Base-by-base conservation (phyloP, 2,329 filamentous ascomycete genomes). In the Microdochium paspali region DNA sequence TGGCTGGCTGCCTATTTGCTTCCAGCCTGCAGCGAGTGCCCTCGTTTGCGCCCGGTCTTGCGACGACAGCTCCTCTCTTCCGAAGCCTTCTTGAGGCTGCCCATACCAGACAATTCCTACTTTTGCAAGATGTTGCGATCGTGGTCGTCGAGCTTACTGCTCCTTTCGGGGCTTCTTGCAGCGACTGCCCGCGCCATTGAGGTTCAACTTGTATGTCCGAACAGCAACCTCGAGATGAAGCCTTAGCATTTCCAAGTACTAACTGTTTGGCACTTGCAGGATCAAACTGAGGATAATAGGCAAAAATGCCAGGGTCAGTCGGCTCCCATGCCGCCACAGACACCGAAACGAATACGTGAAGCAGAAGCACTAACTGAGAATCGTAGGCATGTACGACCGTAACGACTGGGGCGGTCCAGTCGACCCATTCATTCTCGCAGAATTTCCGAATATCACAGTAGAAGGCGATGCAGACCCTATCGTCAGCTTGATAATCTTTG, bases 381-480 rank as follows among this genome's bases (percentile, higher is more conserved):
- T 9, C 6, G n/a, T 21, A 72, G 89, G 91, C 70, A 96, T 97
- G 90, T 97, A 96, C 72, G 90, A 87, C 69, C 84, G 81, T 62
- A 86, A 82, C 60, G 78, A 85, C 45, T 97, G 91, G 91, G 89
- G 89, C 57, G 91, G 91, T 50, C 79, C 81, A 30, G 79, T 89
- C 50, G 88, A 96, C 57, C 91, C 91, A 20, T 95, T 89, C 69
- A 95, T 97, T 64, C 76, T 85, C 56, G 77, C 89, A 64, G 89
- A 88, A 61, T 94, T 95, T 60, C 68, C 85, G 35, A 76, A 79
- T 53, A 66, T 76, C 68, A 61, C 73, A 68, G 64, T 78, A 58
- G 69, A 77, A 49, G 75, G 77, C 26, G 73, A 82, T 48, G 70
- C 76, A 43, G 85, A 95, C 62, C 85, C 87, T 4, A 73, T 88